These are phyloP conservation scores for Chrysosphaeria jannelii DNA, from an alignment of 2,329 filamentous ascomycete genomes.

Conservation along the genomic window DNA sequence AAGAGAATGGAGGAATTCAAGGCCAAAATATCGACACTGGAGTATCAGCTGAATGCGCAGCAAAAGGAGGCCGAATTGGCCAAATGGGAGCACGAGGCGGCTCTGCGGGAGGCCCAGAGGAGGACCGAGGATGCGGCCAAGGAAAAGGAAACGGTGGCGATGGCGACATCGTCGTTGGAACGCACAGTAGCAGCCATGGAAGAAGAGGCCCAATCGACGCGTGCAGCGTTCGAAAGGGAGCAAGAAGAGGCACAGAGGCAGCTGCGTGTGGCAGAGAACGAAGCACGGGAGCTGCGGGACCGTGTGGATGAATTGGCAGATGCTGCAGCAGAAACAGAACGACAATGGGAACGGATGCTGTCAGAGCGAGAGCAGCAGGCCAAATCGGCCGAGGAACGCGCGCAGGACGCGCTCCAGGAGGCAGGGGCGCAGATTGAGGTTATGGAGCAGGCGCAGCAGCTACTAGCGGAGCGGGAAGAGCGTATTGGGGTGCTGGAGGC, in stretches of 20 bases:
- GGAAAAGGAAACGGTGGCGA: conserved; percentile 26
- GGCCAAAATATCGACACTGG: conserved; percentile 62
- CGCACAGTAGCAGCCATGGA: conserved; percentile 19
- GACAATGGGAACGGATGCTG: conserved; percentile 23
- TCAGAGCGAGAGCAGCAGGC: conserved; percentile 23
- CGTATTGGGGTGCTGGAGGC: conserved; percentile 50
- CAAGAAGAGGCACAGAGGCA: conserved; percentile 37
- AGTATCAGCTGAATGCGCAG: conserved; percentile 61
- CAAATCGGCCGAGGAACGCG: conserved; percentile 13
- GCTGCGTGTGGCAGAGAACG: conserved; percentile 39
- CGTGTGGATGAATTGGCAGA: conserved; percentile 43
- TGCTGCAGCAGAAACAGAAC: conserved; percentile 37
- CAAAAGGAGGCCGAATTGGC: conserved; percentile 70
- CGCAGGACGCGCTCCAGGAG: conserved; percentile 30
- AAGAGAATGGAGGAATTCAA: conserved; percentile 56
- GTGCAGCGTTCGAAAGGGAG: conserved; percentile 19
- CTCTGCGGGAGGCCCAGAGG: conserved; percentile 48
- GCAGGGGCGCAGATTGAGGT: conserved; percentile 21
- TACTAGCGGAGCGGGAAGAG: conserved; percentile 35
- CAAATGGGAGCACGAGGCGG: conserved; percentile 50
- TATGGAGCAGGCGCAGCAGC: conserved; percentile 30
- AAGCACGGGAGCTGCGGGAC: conserved; percentile 44
- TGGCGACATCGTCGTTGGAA: conserved; percentile 17
- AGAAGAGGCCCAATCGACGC: conserved; percentile 20
- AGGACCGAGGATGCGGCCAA: conserved; percentile 71